Evolutionary conservation across 768 basidiomycete species (phyloP).

Genomic region (Suillus paluster): DNA sequence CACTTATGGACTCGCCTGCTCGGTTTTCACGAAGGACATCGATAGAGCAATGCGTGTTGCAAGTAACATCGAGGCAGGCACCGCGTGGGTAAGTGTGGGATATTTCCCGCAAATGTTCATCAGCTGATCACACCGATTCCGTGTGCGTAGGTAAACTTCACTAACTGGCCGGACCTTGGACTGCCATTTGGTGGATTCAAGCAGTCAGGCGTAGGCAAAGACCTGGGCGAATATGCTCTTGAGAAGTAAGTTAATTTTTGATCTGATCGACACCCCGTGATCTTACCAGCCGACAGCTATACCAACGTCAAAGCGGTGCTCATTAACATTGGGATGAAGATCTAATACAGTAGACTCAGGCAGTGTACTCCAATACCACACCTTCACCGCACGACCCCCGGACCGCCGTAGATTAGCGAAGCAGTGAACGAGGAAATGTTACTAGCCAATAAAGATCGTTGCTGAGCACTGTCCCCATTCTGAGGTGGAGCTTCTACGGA

Average conservation of each 20-base stretch:
- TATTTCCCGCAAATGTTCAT: background rate
- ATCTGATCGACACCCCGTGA: conserved; percentile 53
- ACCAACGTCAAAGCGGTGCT: conserved; percentile 66
- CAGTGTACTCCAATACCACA: conserved; percentile 2
- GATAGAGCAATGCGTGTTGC: conserved; percentile 73
- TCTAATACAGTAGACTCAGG: conserved; percentile 17
- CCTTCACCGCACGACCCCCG: conserved; percentile 5
- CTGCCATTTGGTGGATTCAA: conserved; percentile 89
- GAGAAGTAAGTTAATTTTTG: conserved; percentile 40
- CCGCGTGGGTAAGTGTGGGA: conserved; percentile 59
- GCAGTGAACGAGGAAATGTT: conserved; percentile 4
- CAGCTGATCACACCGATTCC: conserved; percentile 12
- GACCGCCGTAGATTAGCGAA: conserved; percentile 3
- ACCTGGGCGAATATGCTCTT: conserved; percentile 77
- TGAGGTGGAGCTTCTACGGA: conserved; percentile 2
- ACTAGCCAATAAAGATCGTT: conserved; percentile 4
- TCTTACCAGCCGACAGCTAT: conserved; percentile 41
- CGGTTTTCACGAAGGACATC: conserved; percentile 84
- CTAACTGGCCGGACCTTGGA: conserved; percentile 32
- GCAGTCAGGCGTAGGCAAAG: conserved; percentile 80
- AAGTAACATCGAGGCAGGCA: conserved; percentile 80
- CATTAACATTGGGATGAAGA: conserved; percentile 49
- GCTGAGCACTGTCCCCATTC: conserved; percentile 3
- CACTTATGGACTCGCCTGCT: conserved; percentile 83
- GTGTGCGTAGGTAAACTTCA: conserved; percentile 80